These are phyloP conservation scores for Byssochlamys sp. DNA, from an alignment of 2,329 filamentous ascomycete species.

Conservation along the genomic window DNA sequence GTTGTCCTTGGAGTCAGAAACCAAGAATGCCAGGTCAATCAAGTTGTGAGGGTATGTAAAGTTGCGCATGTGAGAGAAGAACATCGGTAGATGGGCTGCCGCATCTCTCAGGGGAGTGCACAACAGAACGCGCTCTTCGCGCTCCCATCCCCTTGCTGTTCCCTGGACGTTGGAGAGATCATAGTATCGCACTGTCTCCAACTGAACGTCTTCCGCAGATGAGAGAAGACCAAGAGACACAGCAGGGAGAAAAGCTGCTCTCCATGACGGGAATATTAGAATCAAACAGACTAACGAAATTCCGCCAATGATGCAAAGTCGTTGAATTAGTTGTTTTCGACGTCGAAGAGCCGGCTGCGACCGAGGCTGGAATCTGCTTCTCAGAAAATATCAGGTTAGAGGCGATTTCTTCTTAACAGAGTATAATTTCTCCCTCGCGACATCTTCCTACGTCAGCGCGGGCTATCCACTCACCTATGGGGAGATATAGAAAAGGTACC, in stretches of 20 bases:
- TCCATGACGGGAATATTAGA: slow-evolving; percentile 65
- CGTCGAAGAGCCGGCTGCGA: slow-evolving; percentile 63
- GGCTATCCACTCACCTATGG: slow-evolving; percentile 57
- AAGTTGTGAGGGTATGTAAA: slow-evolving; percentile 95
- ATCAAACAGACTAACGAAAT: slow-evolving; percentile 54
- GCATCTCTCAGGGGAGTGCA: slow-evolving; percentile 92
- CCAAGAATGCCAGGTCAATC: slow-evolving; percentile 90
- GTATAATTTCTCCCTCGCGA: background rate
- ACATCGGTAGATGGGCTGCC: slow-evolving; percentile 85
- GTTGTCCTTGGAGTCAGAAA: slow-evolving; percentile 91
- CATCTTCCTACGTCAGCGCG: background rate
- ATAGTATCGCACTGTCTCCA: slow-evolving; percentile 95
- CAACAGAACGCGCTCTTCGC: slow-evolving; percentile 86
- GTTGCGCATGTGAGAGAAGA: slow-evolving; percentile 94
- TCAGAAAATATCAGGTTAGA: background rate
- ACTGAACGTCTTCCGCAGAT: slow-evolving; percentile 59
- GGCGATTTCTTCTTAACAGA: background rate
- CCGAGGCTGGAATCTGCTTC: slow-evolving; percentile 69
- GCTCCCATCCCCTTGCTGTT: slow-evolving; percentile 86
- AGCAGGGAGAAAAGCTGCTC: slow-evolving; percentile 52
- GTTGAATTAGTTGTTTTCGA: slow-evolving; percentile 61
- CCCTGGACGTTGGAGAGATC: slow-evolving; percentile 86
- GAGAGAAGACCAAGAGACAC: slow-evolving; percentile 62
- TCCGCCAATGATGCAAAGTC: slow-evolving; percentile 51
- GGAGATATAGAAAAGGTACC: slow-evolving; percentile 76